These are phyloP conservation scores for Arthrobotrys iridis DNA, from an alignment of 2,329 filamentous ascomycete genomes.

Conservation along the genomic window DNA sequence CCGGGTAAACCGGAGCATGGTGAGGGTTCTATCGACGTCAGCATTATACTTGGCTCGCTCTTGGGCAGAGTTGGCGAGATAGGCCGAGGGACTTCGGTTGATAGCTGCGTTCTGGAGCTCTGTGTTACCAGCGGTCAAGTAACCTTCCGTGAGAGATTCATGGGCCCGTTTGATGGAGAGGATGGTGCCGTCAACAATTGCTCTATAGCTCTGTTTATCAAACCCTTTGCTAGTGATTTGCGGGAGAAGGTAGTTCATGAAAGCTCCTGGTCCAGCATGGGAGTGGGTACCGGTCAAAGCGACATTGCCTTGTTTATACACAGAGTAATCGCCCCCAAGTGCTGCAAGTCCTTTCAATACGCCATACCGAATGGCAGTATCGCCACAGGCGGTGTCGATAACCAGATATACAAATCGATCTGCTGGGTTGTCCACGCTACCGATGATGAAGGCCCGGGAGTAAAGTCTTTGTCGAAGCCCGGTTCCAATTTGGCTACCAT, in stretches of 20 bases:
- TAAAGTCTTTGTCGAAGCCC: constrained; percentile 88
- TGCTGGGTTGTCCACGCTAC: constrained; percentile 70
- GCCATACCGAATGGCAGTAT: constrained; percentile 88
- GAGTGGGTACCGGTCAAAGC: constrained; percentile 93
- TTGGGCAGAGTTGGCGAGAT: constrained; percentile 81
- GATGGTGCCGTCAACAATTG: constrained; percentile 86
- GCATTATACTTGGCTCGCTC: constrained; percentile 76
- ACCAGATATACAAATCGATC: constrained; percentile 88
- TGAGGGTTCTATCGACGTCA: constrained; percentile 68
- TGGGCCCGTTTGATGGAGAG: constrained; percentile 85
- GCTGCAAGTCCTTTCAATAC: constrained; percentile 77
- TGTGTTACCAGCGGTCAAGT: constrained; percentile 75
- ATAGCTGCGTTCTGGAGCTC: constrained; percentile 81
- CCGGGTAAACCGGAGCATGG: constrained; percentile 79
- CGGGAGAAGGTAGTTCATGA: constrained; percentile 92
- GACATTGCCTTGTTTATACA: constrained; percentile 82
- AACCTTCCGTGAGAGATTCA: constrained; percentile 74
- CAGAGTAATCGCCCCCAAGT: constrained; percentile 72
- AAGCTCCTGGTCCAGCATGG: constrained; percentile 89
- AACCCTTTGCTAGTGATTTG: constrained; percentile 91
- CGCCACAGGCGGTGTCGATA: constrained; percentile 85
- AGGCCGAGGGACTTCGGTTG: constrained; percentile 88
- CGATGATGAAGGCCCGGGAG: constrained; percentile 88
- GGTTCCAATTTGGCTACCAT: constrained; percentile 80
- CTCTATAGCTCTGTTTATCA: constrained; percentile 83